Conservation (phyloP, 1,139 yeast genomes). For the Saccharomyces hybrid region DNA sequence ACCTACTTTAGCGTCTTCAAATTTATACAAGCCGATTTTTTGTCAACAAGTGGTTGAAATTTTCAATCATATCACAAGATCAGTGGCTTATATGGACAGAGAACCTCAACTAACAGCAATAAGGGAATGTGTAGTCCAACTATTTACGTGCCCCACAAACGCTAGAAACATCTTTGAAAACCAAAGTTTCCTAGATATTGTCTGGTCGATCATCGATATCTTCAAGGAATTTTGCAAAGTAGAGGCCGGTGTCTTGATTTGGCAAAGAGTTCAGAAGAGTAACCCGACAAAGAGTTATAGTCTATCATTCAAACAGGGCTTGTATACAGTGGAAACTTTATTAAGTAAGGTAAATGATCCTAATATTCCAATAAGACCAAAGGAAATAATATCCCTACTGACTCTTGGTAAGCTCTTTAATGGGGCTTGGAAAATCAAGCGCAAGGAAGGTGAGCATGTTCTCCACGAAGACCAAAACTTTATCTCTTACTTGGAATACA, state of each 20-base stretch:
- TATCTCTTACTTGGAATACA: conserved; percentile 42
- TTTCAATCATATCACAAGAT: conserved; percentile 48
- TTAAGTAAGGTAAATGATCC: conserved; percentile 35
- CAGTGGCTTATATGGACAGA: conserved; percentile 48
- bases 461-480: conserved; percentile 47
- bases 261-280: conserved; percentile 46
- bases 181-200: conserved; percentile 36
- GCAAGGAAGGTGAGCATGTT: conserved; percentile 66
- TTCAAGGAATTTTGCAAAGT: conserved; percentile 37
- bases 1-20: conserved; percentile 48
- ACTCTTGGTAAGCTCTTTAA: conserved; percentile 47
- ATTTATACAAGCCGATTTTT: conserved; percentile 40
- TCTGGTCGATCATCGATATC: conserved; percentile 43
- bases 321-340: conserved; percentile 41
- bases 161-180: conserved; percentile 38
- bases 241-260: conserved; percentile 43
- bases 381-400: conserved; percentile 33
- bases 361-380: conserved; percentile 27
- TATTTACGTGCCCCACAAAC: conserved; percentile 59
- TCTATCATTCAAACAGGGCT: conserved; percentile 61
- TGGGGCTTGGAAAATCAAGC: conserved; percentile 46
- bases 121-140: conserved; percentile 50
- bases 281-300: conserved; percentile 70
- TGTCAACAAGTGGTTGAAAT: conserved; percentile 48
- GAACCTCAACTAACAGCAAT: conserved; percentile 56